Conservation (phyloP, 2,329 filamentous ascomycete genomes). For the Cercospora sesami region DNA sequence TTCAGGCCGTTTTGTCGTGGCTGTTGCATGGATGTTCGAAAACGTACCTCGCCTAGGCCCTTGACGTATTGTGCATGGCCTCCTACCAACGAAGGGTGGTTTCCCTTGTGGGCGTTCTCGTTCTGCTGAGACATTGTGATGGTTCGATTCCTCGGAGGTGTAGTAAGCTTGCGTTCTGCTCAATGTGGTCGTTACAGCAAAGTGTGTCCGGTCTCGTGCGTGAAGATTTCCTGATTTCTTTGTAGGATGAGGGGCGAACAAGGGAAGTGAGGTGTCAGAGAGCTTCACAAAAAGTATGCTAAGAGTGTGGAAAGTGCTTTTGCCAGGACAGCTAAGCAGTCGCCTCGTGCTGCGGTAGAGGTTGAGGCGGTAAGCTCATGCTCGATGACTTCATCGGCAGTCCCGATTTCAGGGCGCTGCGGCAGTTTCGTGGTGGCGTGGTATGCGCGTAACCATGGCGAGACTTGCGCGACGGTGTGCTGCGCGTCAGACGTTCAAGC, state of each 20-base stretch:
- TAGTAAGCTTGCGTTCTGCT: background rate
- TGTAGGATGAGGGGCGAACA: background rate
- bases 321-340: conserved; percentile 1
- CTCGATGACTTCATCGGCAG: conserved; percentile 5
- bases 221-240: background rate
- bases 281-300: conserved; percentile 3
- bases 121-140: conserved; percentile 12
- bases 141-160: conserved; percentile 26
- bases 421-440: background rate
- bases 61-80: conserved; percentile 69
- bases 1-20: background rate
- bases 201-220: background rate
- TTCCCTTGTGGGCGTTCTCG: conserved; percentile 31
- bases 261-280: background rate
- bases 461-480: conserved; percentile 1
- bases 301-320: background rate
- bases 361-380: conserved; percentile 1
- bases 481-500: background rate
- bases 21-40: background rate
- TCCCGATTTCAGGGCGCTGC: background rate
- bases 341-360: background rate
- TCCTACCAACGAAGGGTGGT: conserved; percentile 61
- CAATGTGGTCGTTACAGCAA: background rate
- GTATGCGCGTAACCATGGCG: background rate
- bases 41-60: conserved; percentile 65